Evolutionary conservation across 2,329 filamentous ascomycete genomes (phyloP), one percentile per base, ranked within the genome.

Genomic region (Penicillium crustosum): DNA sequence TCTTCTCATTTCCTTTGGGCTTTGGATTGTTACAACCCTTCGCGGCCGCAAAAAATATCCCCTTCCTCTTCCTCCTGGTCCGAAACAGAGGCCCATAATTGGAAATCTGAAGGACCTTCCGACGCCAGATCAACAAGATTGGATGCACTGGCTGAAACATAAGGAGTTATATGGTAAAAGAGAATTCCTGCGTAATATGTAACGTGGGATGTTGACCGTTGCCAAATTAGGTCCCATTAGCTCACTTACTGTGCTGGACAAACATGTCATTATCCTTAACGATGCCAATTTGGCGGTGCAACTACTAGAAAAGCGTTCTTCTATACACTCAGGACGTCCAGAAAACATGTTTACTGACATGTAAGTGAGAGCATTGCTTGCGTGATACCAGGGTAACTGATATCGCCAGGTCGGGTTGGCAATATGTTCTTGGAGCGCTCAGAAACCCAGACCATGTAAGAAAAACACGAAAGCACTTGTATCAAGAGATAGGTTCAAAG

Each of bases 81-180:
- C 81, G 0, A 79, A 74, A 45, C 73, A 73, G 0, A 60, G 78
- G 1, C 79, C 79, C 0, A 33, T 84, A 0, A 44, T 83, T 6
- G 82, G 82, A 2, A 84, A 83, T 57, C 57, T 83, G 15, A 60
- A 62, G 1, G 79, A 83, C 55, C 66, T 84, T 6, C 81, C 81
- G 0, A 67, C 71, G 0, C 61, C 70, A 21, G 71, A 70, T 1
- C 63, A 65, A 41, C 69, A 71, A 5, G 75, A 78, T 44, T 75
- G 68, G 64, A 62, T 72, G 17, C 73, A 79, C 50, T 79, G 76
- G 76, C 51, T 74, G 0, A 69, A 77, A 45, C 73, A 75, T 61
- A 78, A 78, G 54, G 70, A 78, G 8, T 49, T 67, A 4, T 75
- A 76, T 60, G 74, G 73, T 57, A 59, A 39, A 6, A 2, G 1